phyloP scores from a whole-genome alignment of 805 yeast genomes.

The Yarrowia osloensis region DNA sequence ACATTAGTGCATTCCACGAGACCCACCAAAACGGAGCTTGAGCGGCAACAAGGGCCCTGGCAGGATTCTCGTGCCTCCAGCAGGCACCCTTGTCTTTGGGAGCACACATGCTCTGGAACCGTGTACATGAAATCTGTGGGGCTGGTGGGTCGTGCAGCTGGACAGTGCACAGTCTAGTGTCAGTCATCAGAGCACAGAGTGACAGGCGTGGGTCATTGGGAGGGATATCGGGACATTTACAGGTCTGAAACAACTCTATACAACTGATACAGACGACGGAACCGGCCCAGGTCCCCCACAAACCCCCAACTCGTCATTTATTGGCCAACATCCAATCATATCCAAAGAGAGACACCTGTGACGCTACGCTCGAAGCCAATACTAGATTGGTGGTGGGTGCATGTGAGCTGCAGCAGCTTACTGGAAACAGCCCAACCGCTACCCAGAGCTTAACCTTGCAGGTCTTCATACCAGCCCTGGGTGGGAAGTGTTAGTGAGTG shows the following conservation, averaged over 20 bases:
- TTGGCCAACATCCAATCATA: constrained; percentile 1
- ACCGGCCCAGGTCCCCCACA: too few species aligned
- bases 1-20: too few species aligned
- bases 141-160: neutral
- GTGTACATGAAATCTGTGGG: neutral
- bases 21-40: too few species aligned
- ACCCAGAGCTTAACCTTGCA: neutral
- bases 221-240: too few species aligned
- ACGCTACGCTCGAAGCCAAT: neutral
- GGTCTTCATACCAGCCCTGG: neutral
- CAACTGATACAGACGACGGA: neutral
- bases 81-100: neutral
- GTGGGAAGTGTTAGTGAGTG: too few species aligned
- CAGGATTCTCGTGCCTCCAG: too few species aligned
- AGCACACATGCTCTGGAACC: too few species aligned
- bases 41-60: too few species aligned
- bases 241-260: neutral
- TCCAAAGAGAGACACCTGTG: constrained; percentile 13
- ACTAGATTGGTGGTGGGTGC: neutral
- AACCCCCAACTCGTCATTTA: too few species aligned
- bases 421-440: neutral
- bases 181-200: too few species aligned
- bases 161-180: too few species aligned
- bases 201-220: too few species aligned
- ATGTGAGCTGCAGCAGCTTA: neutral